These are phyloP conservation scores for Leccinellum rugosiceps DNA, from an alignment of 768 basidiomycete species.

Conservation along the genomic window DNA sequence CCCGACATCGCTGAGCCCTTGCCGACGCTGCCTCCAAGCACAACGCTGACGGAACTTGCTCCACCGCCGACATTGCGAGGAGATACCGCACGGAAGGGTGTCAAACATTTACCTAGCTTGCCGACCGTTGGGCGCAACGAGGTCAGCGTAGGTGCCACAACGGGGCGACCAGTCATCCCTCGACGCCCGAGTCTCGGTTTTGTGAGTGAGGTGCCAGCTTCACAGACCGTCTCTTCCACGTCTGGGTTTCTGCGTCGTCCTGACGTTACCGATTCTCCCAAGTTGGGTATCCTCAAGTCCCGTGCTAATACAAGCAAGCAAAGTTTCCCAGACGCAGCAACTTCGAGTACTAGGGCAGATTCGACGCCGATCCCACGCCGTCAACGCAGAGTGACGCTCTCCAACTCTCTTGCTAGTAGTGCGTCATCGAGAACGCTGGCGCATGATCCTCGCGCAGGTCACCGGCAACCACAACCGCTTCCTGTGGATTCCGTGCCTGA, in stretches of 20 bases:
- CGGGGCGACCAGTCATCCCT: background rate
- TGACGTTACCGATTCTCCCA: slow-evolving; percentile 7
- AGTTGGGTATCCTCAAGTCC: slow-evolving; percentile 17
- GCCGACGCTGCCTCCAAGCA: slow-evolving; percentile 17
- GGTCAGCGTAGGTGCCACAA: background rate
- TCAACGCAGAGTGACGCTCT: slow-evolving; percentile 22
- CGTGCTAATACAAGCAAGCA: slow-evolving; percentile 7
- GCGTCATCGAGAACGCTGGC: background rate
- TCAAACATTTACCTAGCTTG: slow-evolving; percentile 27
- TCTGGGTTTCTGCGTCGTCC: background rate
- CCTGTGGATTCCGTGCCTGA: background rate
- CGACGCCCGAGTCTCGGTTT: slow-evolving; percentile 18
- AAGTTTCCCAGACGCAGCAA: background rate
- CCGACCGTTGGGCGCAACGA: slow-evolving; percentile 17
- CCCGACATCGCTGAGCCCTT: slow-evolving; percentile 20
- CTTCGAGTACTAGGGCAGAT: background rate
- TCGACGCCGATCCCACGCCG: slow-evolving; percentile 1
- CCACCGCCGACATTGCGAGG: slow-evolving; percentile 14
- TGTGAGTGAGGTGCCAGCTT: background rate
- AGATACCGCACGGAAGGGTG: slow-evolving; percentile 1
- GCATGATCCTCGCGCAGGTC: background rate
- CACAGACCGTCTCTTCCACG: slow-evolving; percentile 1
- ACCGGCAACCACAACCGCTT: background rate
- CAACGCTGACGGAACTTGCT: slow-evolving; percentile 14
- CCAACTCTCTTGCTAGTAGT: slow-evolving; percentile 8